Percentiles rank a stretch among this genome's conserved stretches.
Evolutionary conservation across 2,329 filamentous ascomycete genomes (phyloP).

Genomic region (Conoideocrella luteorostrata): DNA sequence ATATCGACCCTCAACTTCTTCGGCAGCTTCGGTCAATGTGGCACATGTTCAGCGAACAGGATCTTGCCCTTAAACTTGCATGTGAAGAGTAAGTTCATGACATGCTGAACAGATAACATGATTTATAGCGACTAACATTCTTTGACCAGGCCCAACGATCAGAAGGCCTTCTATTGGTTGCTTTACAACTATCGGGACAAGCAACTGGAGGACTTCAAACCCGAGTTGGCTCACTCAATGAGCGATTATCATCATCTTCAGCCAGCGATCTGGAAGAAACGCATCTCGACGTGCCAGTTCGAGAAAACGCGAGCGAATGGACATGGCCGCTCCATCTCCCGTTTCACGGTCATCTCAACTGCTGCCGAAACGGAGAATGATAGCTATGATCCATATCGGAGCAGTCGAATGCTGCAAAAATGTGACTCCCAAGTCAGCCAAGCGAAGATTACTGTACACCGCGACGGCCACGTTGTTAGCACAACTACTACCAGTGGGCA

Average conservation of each 20-base stretch:
- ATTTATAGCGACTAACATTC: slow-evolving; percentile 19
- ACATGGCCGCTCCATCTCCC: slow-evolving; percentile 48
- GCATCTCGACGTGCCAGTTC: slow-evolving; percentile 57
- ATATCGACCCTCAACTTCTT: slow-evolving; percentile 75
- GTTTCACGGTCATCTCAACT: slow-evolving; percentile 61
- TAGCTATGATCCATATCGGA: slow-evolving; percentile 81
- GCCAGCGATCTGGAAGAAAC: slow-evolving; percentile 50
- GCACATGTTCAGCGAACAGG: slow-evolving; percentile 74
- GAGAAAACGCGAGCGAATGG: slow-evolving; percentile 38
- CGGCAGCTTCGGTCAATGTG: slow-evolving; percentile 84
- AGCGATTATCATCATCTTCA: slow-evolving; percentile 85
- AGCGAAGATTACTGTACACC: slow-evolving; percentile 64
- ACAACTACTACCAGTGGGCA: slow-evolving; percentile 18
- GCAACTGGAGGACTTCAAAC: slow-evolving; percentile 80
- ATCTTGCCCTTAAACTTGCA: slow-evolving; percentile 62
- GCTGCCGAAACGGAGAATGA: slow-evolving; percentile 44
- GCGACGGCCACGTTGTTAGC: slow-evolving; percentile 31
- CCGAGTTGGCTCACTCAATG: slow-evolving; percentile 72
- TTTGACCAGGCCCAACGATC: slow-evolving; percentile 66
- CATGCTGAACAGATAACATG: neutral
- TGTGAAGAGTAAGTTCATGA: slow-evolving; percentile 51
- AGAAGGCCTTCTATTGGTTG: slow-evolving; percentile 88
- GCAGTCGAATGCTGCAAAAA: slow-evolving; percentile 47
- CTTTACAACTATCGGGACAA: slow-evolving; percentile 76
- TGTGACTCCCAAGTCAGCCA: slow-evolving; percentile 47